Evolutionary conservation across 768 basidiomycete species (phyloP).

Genomic region (Mycena polygramma): DNA sequence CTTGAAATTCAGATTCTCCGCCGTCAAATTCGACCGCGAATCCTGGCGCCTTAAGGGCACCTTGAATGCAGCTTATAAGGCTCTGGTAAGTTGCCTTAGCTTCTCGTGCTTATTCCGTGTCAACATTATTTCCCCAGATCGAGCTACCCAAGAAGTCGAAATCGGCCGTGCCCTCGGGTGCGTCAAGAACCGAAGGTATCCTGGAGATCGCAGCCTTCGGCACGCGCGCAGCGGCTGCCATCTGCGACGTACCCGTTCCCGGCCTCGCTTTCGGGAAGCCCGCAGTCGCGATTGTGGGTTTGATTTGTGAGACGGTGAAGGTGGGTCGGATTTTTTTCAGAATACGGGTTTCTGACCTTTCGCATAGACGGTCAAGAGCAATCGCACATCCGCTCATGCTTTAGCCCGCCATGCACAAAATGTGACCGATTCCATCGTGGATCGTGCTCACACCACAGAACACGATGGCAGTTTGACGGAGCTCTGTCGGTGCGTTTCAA

Average conservation of each 20-base stretch:
- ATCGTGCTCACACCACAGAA: neutral
- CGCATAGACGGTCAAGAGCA: neutral
- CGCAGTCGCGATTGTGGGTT: neutral
- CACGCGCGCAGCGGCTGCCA: neutral
- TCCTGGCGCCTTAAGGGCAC: neutral
- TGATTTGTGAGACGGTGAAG: conserved; percentile 20
- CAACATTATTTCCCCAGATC: too few relatives aligned
- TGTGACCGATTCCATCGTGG: neutral
- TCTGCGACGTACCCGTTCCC: neutral
- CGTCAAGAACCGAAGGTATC: neutral
- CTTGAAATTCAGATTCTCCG: neutral
- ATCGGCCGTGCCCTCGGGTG: neutral
- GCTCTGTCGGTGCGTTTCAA: neutral
- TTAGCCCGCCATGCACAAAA: neutral
- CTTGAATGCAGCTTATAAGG: neutral
- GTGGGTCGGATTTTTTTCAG: neutral
- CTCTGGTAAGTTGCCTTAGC: neutral
- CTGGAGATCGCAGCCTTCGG: neutral
- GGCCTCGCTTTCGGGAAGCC: neutral
- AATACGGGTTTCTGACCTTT: too few relatives aligned
- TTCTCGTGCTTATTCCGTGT: too few relatives aligned
- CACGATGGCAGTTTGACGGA: too few relatives aligned
- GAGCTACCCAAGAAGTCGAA: too few relatives aligned
- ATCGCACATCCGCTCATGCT: neutral
- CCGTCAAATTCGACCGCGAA: neutral